Percentiles rank a stretch among this genome's conserved stretches.
phyloP scores from a whole-genome alignment of 2,329 filamentous ascomycete genomes.

The Claviceps pazoutovae region DNA sequence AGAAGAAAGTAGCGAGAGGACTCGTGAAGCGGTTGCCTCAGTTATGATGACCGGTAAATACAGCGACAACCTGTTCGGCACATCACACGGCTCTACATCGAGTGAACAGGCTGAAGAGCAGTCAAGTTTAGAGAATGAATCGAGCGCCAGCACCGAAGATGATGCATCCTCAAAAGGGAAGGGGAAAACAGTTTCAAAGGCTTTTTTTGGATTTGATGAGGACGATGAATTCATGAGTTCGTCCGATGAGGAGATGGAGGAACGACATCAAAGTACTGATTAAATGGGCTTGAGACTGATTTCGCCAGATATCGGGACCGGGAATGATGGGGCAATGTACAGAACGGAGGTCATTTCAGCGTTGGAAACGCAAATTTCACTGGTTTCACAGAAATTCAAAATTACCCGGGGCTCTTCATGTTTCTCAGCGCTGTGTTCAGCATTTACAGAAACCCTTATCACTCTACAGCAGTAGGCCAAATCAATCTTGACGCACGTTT shows the following conservation, averaged over 20 bases:
- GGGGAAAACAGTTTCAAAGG: slow-evolving; percentile 25
- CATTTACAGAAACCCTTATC: slow-evolving; percentile 4
- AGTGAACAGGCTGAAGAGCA: slow-evolving; percentile 15
- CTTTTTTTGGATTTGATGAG: slow-evolving; percentile 67
- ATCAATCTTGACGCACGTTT: slow-evolving; percentile 15
- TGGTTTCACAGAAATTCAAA: not conserved
- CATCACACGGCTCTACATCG: slow-evolving; percentile 34
- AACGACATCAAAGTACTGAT: not conserved
- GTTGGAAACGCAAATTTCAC: not conserved
- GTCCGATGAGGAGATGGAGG: slow-evolving; percentile 39
- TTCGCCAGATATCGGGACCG: too few species aligned
- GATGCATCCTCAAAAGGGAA: slow-evolving; percentile 21
- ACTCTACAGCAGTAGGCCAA: slow-evolving; percentile 8
- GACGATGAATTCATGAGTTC: slow-evolving; percentile 63
- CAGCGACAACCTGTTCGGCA: slow-evolving; percentile 44
- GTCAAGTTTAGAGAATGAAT: slow-evolving; percentile 23
- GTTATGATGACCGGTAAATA: slow-evolving; percentile 53
- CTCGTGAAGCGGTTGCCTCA: slow-evolving; percentile 58
- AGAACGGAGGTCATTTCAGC: not conserved
- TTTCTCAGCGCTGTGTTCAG: slow-evolving; percentile 2
- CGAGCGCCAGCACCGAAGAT: slow-evolving; percentile 28
- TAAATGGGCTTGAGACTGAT: not conserved
- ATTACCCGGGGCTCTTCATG: not conserved
- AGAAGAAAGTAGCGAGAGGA: slow-evolving; percentile 76
- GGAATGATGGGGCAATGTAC: too few species aligned